Evolutionary conservation across 805 yeast species (phyloP).

Genomic region (Spathaspora passalidarum): DNA sequence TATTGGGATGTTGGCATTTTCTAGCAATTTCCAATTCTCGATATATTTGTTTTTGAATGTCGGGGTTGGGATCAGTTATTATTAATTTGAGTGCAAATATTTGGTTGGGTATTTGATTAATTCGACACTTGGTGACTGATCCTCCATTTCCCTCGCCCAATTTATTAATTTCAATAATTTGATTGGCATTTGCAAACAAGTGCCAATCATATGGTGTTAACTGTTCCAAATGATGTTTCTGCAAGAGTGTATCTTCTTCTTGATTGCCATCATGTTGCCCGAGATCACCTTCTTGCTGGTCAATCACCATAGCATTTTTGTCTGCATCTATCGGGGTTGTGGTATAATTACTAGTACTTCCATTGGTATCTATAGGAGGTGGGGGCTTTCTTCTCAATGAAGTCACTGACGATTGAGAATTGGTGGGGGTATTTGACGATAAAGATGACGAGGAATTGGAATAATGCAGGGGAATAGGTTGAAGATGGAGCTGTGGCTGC

Average conservation of each 20-base stretch:
- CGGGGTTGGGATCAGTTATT: conserved; percentile 76
- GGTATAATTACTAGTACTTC: conserved; percentile 3
- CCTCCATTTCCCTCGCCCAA: conserved; percentile 97
- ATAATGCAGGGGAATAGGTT: not conserved
- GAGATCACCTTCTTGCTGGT: not conserved
- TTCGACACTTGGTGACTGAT: conserved; percentile 73
- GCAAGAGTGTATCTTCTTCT: conserved; percentile 32
- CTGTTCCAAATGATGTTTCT: conserved; percentile 26
- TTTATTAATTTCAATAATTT: conserved; percentile 64
- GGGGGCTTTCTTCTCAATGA: conserved; percentile 36
- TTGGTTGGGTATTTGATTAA: conserved; percentile 36
- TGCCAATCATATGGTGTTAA: conserved; percentile 79
- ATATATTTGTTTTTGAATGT: conserved; percentile 82
- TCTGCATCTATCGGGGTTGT: conserved; percentile 9
- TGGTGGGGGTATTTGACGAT: conserved; percentile 9
- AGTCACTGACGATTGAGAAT: conserved; percentile 6
- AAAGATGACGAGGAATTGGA: conserved; percentile 5
- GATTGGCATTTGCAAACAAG: conserved; percentile 50
- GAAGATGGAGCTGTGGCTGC: not conserved
- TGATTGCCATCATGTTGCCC: conserved; percentile 21
- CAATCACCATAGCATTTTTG: not conserved
- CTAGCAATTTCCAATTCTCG: conserved; percentile 89
- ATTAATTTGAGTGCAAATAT: conserved; percentile 83
- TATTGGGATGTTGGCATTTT: conserved; percentile 75
- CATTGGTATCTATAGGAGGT: conserved; percentile 20